Conservation (phyloP, 495 filamentous ascomycete species). For the Annulohypoxylon bovei region DNA sequence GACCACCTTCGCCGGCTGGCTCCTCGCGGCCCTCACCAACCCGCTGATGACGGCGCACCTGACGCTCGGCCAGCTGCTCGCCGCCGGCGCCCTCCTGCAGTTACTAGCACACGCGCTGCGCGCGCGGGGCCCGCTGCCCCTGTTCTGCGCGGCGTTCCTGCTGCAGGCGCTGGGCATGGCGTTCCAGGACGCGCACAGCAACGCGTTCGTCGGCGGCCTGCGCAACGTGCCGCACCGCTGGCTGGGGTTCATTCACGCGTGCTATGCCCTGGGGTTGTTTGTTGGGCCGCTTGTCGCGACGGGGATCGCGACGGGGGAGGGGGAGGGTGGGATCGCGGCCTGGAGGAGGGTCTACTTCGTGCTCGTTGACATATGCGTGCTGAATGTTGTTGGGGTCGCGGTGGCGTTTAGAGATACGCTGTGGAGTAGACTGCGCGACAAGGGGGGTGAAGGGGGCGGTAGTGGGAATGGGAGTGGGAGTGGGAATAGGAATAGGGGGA, state of each 20-base stretch:
- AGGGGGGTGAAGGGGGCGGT: background rate
- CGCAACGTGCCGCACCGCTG: slow-evolving; percentile 60
- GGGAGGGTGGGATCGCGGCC: slow-evolving; percentile 24
- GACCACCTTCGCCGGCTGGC: slow-evolving; percentile 59
- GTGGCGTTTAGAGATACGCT: slow-evolving; percentile 51
- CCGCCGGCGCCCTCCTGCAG: slow-evolving; percentile 60
- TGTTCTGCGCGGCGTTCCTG: slow-evolving; percentile 61
- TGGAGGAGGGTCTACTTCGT: slow-evolving; percentile 60
- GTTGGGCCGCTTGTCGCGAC: slow-evolving; percentile 62
- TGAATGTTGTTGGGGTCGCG: slow-evolving; percentile 51
- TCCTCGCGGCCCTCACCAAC: slow-evolving; percentile 59
- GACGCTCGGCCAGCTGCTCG: slow-evolving; percentile 58
- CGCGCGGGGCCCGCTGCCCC: slow-evolving; percentile 57
- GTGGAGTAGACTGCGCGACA: slow-evolving; percentile 20
- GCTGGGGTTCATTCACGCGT: slow-evolving; percentile 66
- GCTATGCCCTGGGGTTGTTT: slow-evolving; percentile 63
- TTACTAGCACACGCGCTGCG: slow-evolving; percentile 57
- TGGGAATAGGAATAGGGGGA: too few species aligned
- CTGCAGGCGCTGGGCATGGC: slow-evolving; percentile 61
- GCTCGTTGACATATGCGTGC: slow-evolving; percentile 52
- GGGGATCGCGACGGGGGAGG: slow-evolving; percentile 51
- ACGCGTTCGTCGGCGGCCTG: slow-evolving; percentile 60
- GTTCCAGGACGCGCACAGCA: slow-evolving; percentile 64
- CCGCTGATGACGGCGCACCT: slow-evolving; percentile 57
- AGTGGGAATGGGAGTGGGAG: too few species aligned